Conservation (phyloP, 129 eudicot genomes). For the Ambrosia trifida region DNA sequence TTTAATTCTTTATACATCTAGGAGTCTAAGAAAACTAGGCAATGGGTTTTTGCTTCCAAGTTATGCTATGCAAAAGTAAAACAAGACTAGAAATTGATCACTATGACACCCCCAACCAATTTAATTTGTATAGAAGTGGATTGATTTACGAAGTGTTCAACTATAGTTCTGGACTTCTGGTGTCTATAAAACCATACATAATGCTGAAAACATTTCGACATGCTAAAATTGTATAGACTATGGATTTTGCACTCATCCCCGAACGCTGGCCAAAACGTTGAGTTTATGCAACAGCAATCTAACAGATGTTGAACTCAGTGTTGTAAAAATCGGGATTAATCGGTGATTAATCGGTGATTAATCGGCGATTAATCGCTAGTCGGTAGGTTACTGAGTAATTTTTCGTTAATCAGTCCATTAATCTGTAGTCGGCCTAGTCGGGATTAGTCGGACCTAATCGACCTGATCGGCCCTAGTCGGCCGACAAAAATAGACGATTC, state of each 20-base stretch:
- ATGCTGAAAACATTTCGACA: neutral
- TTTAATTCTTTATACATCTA: too few relatives aligned
- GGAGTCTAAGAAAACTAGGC: neutral
- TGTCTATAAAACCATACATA: neutral
- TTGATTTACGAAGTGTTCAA: neutral
- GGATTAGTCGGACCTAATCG: too few relatives aligned
- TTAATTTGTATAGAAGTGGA: neutral
- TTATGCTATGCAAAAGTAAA: neutral
- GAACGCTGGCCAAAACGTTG: neutral
- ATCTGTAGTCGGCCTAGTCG: too few relatives aligned
- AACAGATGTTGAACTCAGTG: neutral
- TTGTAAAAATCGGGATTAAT: too few relatives aligned
- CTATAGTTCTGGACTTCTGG: too few relatives aligned
- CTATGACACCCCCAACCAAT: neutral
- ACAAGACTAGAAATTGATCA: neutral
- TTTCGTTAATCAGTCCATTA: too few relatives aligned
- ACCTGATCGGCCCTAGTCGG: too few relatives aligned
- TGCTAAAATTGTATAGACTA: neutral
- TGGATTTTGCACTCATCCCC: neutral
- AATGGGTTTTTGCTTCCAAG: conserved; percentile 1
- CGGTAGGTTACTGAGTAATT: too few relatives aligned
- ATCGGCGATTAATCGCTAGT: too few relatives aligned
- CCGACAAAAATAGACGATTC: too few relatives aligned
- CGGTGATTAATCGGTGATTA: too few relatives aligned
- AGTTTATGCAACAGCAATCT: neutral